Evolutionary conservation across 345 rosid genomes (phyloP).

Genomic region (Lenwebbia sp.): DNA sequence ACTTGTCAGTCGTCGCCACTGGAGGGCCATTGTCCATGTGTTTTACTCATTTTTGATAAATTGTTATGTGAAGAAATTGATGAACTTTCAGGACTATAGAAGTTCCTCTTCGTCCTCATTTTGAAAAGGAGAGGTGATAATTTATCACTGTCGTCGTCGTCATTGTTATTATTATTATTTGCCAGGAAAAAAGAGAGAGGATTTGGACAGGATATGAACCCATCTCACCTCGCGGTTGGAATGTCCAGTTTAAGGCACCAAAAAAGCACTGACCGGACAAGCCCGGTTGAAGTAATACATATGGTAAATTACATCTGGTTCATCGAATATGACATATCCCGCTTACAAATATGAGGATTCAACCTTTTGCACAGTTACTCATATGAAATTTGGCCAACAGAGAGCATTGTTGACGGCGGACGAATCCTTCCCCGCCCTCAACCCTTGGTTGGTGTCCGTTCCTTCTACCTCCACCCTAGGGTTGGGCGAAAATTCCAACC

Average conservation of each 20-base stretch:
- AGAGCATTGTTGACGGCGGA: background rate
- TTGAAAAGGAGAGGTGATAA: background rate
- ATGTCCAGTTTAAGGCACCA: background rate
- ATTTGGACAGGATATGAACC: background rate
- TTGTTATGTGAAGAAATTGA: background rate
- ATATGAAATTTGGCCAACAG: background rate
- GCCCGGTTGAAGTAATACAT: background rate
- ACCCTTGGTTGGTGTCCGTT: too few species aligned
- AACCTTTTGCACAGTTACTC: background rate
- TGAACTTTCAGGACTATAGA: background rate
- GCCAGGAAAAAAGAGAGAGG: fast-evolving
- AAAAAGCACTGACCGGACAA: background rate
- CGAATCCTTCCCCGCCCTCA: too few species aligned
- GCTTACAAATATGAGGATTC: background rate
- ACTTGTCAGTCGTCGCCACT: background rate
- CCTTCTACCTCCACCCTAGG: too few species aligned
- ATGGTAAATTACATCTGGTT: background rate
- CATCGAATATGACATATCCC: background rate
- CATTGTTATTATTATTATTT: background rate
- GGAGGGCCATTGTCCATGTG: background rate
- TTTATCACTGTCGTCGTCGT: background rate
- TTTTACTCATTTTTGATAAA: background rate
- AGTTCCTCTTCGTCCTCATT: background rate
- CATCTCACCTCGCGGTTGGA: background rate
- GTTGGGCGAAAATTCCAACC: background rate